phyloP scores from a whole-genome alignment of 2,329 filamentous ascomycete genomes.

The Colletotrichum lupini region DNA sequence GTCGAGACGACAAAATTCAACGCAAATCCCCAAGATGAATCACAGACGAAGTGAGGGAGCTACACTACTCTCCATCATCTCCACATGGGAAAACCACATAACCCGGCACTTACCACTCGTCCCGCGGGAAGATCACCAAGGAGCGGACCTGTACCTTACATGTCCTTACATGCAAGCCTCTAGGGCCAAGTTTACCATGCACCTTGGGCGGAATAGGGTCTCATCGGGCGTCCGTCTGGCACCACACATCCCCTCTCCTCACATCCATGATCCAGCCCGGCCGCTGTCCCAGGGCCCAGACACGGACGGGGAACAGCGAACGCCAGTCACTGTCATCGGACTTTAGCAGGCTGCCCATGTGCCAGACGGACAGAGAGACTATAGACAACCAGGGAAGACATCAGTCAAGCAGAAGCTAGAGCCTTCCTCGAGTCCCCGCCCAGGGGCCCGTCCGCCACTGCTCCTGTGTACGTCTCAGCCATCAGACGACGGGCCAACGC shows the following conservation, averaged over 20 bases:
- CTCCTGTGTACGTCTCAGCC: constrained; percentile 2
- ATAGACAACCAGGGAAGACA: background rate
- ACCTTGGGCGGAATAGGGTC: background rate
- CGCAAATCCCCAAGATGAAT: background rate
- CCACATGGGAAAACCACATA: background rate
- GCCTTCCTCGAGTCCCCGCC: background rate
- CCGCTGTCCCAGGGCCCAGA: background rate
- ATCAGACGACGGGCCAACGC: constrained; percentile 18
- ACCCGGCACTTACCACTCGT: background rate
- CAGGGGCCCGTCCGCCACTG: background rate
- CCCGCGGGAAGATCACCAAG: background rate
- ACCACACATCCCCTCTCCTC: background rate
- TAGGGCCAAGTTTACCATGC: background rate
- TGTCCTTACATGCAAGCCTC: background rate
- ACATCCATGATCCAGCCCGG: background rate
- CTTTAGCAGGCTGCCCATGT: background rate
- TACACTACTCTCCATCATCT: background rate
- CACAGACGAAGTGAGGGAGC: background rate
- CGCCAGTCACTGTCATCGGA: background rate
- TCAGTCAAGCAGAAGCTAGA: background rate
- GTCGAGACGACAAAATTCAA: background rate
- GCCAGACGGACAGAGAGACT: background rate
- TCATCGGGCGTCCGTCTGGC: background rate
- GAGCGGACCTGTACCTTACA: background rate
- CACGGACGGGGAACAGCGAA: background rate